phyloP scores from a whole-genome alignment of 306 rosid species.

The Delonix regia region DNA sequence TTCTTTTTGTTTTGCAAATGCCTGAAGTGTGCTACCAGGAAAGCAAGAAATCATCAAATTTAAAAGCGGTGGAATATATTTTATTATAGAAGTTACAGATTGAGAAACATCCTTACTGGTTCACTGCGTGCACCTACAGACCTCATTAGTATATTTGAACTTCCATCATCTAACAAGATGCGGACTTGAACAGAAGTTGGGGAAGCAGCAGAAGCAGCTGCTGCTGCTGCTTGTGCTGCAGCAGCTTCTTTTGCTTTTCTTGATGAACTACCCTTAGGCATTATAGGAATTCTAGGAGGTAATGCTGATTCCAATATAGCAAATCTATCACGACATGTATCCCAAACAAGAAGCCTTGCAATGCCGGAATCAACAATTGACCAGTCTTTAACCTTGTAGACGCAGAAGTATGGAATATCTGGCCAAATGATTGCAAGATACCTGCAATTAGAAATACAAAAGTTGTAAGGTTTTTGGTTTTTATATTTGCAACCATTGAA shows the following conservation, averaged over 20 bases:
- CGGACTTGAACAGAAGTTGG: constrained; percentile 87
- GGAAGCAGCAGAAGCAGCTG: constrained; percentile 82
- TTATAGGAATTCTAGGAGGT: constrained; percentile 82
- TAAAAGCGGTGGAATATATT: constrained; percentile 19
- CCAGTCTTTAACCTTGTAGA: constrained; percentile 96
- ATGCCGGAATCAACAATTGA: constrained; percentile 98
- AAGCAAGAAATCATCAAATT: constrained; percentile 22
- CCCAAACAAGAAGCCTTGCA: constrained; percentile 99
- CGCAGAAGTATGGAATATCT: constrained; percentile 95
- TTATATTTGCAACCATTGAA: background rate
- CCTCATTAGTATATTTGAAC: constrained; percentile 90
- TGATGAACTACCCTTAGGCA: constrained; percentile 88
- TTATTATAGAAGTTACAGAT: constrained; percentile 7
- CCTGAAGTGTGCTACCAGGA: constrained; percentile 29
- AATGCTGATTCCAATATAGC: constrained; percentile 87
- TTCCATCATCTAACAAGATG: constrained; percentile 95
- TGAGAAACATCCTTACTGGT: constrained; percentile 59
- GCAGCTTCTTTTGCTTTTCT: constrained; percentile 94
- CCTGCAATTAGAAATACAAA: constrained; percentile 77
- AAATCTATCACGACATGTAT: constrained; percentile 94
- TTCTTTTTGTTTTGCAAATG: constrained; percentile 13
- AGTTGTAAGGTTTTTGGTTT: background rate
- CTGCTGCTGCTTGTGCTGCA: constrained; percentile 95
- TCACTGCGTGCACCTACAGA: constrained; percentile 92
- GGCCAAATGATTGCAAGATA: constrained; percentile 95